phyloP scores from a whole-genome alignment of 2,329 filamentous ascomycete species.

The Diaporthe vexans region DNA sequence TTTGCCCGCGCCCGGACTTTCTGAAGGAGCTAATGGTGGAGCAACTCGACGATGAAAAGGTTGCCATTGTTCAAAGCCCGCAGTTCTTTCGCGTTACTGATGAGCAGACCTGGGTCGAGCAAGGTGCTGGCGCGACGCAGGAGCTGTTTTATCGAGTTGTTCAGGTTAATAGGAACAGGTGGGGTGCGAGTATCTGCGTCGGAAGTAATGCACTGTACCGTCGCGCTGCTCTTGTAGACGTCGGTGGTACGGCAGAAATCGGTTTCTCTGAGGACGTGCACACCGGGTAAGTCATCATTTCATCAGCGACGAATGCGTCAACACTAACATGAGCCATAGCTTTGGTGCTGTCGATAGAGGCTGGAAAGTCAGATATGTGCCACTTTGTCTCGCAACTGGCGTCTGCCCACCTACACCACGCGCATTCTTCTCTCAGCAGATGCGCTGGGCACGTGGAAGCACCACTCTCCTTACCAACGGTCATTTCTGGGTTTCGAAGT shows the following conservation, averaged over 20 bases:
- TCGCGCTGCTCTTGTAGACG: slow-evolving; percentile 54
- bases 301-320: neutral
- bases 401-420: slow-evolving; percentile 58
- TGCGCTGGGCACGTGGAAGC: slow-evolving; percentile 58
- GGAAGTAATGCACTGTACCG: slow-evolving; percentile 59
- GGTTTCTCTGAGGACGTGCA: slow-evolving; percentile 61
- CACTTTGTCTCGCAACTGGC: slow-evolving; percentile 57
- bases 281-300: slow-evolving; percentile 50
- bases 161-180: slow-evolving; percentile 56
- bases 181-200: slow-evolving; percentile 58
- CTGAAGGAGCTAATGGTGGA: slow-evolving; percentile 55
- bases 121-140: slow-evolving; percentile 57
- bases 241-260: slow-evolving; percentile 58
- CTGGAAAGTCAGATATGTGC: slow-evolving; percentile 59
- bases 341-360: slow-evolving; percentile 58
- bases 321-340: slow-evolving; percentile 39
- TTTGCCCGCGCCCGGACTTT: slow-evolving; percentile 58
- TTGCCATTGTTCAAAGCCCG: slow-evolving; percentile 57
- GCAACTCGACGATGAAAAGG: slow-evolving; percentile 54
- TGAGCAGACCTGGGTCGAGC: slow-evolving; percentile 59
- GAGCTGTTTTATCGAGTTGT: slow-evolving; percentile 60
- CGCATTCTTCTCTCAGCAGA: slow-evolving; percentile 59
- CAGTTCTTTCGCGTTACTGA: slow-evolving; percentile 57
- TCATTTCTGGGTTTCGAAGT: slow-evolving; percentile 56
- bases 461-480: slow-evolving; percentile 57